phyloP scores from a whole-genome alignment of 2,329 filamentous ascomycete species.

The Lomentospora prolificans region DNA sequence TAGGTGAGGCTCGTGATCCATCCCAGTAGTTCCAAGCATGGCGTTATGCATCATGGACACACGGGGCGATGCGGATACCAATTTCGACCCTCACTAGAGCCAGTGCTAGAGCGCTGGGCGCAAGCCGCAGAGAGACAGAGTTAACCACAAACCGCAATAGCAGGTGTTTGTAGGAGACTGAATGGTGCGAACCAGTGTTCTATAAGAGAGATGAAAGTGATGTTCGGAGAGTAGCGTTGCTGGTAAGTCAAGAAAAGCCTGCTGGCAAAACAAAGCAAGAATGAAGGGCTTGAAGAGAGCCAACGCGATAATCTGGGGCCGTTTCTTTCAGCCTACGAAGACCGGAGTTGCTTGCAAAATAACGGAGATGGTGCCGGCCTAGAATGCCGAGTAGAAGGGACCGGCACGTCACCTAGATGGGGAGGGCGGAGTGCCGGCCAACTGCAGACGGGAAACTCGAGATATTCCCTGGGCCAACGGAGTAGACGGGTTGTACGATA shows the following conservation, averaged over 20 bases:
- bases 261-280: too few species aligned
- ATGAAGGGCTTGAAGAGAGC: too few species aligned
- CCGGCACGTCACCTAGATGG: background rate
- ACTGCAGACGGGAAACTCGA: background rate
- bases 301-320: background rate
- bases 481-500: background rate
- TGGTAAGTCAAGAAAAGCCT: too few species aligned
- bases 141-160: too few species aligned
- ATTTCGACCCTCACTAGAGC: too few species aligned
- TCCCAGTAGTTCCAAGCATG: slow-evolving; percentile 33
- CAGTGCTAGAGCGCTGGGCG: too few species aligned
- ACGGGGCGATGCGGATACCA: too few species aligned
- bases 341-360: slow-evolving; percentile 2
- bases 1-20: slow-evolving; percentile 36
- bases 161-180: too few species aligned
- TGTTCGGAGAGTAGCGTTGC: too few species aligned
- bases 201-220: too few species aligned
- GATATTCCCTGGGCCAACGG: background rate
- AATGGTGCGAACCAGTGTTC: too few species aligned
- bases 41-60: slow-evolving; percentile 38
- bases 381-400: background rate
- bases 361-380: background rate
- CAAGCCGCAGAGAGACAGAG: too few species aligned
- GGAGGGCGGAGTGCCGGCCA: background rate
- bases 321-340: background rate